These are phyloP conservation scores for Yarrowia alimentaria DNA, from an alignment of 805 yeast genomes.

Conservation along the genomic window DNA sequence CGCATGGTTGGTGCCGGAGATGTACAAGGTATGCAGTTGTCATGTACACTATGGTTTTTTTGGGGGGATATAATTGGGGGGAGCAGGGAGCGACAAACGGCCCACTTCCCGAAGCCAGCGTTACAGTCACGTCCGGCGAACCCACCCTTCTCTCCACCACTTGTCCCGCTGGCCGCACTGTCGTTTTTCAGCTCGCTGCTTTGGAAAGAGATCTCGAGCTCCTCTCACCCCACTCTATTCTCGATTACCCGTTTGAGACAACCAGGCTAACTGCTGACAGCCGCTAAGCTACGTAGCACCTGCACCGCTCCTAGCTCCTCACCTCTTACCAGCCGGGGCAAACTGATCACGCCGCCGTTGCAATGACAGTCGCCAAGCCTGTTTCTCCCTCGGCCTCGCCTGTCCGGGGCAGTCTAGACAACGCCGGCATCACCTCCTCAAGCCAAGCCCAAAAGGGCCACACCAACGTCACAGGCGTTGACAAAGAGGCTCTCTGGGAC, in stretches of 20 bases:
- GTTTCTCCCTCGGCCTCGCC: too few relatives aligned
- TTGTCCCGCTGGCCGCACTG: neutral
- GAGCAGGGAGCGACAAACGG: too few relatives aligned
- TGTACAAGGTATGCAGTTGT: constrained; percentile 2
- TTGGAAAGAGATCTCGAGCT: too few relatives aligned
- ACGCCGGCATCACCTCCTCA: constrained; percentile 5
- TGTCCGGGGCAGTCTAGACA: neutral
- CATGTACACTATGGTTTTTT: constrained; percentile 2
- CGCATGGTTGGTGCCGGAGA: neutral
- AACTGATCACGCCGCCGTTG: too few relatives aligned
- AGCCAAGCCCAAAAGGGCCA: constrained; percentile 15
- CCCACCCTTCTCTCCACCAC: too few relatives aligned
- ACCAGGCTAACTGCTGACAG: too few relatives aligned
- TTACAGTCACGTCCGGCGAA: too few relatives aligned
- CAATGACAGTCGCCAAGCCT: constrained; percentile 7
- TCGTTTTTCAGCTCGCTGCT: neutral
- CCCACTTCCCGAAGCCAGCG: too few relatives aligned
- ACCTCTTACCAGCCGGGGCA: neutral
- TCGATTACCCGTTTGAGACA: too few relatives aligned
- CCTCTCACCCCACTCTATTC: too few relatives aligned
- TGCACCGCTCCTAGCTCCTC: neutral
- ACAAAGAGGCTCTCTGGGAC: constrained; percentile 15
- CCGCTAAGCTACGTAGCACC: too few relatives aligned
- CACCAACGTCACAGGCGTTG: constrained; percentile 5
- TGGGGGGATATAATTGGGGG: constrained; percentile 5